Base-by-base conservation (phyloP, 345 rosid species). In the Psidium friedrichsthalianum region DNA sequence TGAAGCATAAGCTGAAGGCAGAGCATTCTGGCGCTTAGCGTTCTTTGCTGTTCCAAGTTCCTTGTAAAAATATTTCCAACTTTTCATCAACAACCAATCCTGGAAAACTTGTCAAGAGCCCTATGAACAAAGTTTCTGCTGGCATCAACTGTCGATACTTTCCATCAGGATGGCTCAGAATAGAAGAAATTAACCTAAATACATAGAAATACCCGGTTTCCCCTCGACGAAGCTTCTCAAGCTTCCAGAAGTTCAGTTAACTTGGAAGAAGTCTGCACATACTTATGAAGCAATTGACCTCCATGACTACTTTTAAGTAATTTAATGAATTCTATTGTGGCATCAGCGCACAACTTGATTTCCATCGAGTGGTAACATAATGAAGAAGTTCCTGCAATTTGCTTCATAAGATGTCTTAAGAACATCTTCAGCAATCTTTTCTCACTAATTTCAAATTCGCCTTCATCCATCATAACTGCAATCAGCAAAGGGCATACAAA, bases 141-240 rank as follows among this genome's bases (percentile, higher is more conserved):
- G 84, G 83, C 86, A 86, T 87, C 91, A 74, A 83, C n/a, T 74
- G 87, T 20, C 10, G 58, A 84, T 84, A 90, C 64, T 88, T 94
- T 56, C 99, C 99, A 55, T 93, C 95, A 0, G 94, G 91, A 84
- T 96, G 99, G 87, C 96, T 91, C 78, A 97, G 59, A 86, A 97
- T 88, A 53, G 89, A 89, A 69, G 95, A 91, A 83, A 94, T 89
- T 85, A 96, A 91, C 1, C 85, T 85, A 22, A 92, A 88, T 29
- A 94, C 49, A 84, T 91, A 87, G 87, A 87, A 13, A 91, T 56
- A 22, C 97, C 98, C 7, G 93, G 91, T 85, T 93, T 98, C 29
- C n/a, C 94, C 98, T 52, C 85, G 93, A 14, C 89, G 91, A 85
- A 94, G 87, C 88, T 92, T 91, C 96, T n/a, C 96, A 95, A 76